Base-by-base conservation (phyloP, 1,284 basidiomycete genomes). In the Cutaneotrichosporon arboriforme region DNA sequence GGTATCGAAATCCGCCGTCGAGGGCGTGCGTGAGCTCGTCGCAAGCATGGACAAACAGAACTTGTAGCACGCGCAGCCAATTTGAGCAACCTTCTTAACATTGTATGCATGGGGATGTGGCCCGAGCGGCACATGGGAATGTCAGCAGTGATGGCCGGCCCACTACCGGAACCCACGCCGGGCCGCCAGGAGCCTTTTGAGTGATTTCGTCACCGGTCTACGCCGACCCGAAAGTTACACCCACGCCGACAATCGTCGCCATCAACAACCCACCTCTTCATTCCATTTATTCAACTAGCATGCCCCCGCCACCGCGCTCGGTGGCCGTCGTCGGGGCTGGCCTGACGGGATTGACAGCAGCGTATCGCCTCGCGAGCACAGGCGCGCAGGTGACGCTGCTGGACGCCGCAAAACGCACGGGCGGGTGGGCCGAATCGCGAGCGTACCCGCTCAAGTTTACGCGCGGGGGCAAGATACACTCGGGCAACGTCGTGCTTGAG, bases 371-470 rank as follows among this genome's bases (percentile, higher is more conserved):
- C 4, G 58, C 65, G 0, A 34, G 26, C 7, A 35, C 34, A 8
- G 46, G 51, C 12, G 36, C 52, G 2, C 49, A 20, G 14, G 51
- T 58, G 23, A 39, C 50, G 12, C 36, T 54, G 18, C 38, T 58
- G 14, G 55, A 60, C 20, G 35, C 47, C 0, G 46, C 45, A 1
- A 14, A 22, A 10, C 52, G 45, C 10, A 8, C 42, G 2, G 93
- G 93, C 10, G 93, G 93, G 31, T 97, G 90, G 90, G 82, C 91
- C 76, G 76, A 53, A 84, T 84, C 59, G 78, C 85, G 55, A 79
- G 81, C 1, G 76, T 65, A 83, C 35, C 64, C 70, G 3, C 73
- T 78, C 49, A 66, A 48, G 12, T 66, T 64, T 49, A 62, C 76
- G 18, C 47, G 47, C 31, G 39, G 41, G 10, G 47, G 47, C 13